Conservation (phyloP, 2,329 filamentous ascomycete genomes). For the Orbilia javanica region DNA sequence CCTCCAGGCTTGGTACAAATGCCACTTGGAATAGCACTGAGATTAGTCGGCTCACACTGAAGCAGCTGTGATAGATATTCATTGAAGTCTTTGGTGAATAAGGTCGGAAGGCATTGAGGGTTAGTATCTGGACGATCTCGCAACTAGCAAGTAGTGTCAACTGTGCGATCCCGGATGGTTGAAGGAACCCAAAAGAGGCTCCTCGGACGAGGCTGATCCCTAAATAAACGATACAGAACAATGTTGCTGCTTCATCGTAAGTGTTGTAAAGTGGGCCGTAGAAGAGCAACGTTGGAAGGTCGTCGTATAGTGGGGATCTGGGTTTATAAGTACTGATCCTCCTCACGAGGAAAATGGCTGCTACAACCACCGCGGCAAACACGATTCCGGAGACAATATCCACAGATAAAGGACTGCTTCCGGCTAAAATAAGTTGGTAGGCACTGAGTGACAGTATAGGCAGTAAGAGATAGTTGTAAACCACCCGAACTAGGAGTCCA, state of each 20-base stretch:
- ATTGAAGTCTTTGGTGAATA: conserved; percentile 94
- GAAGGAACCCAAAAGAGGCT: conserved; percentile 90
- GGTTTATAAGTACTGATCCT: conserved; percentile 71
- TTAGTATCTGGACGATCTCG: conserved; percentile 89
- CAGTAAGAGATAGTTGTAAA: conserved; percentile 92
- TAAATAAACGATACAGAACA: conserved; percentile 88
- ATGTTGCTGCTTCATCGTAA: conserved; percentile 90
- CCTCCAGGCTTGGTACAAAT: conserved; percentile 85
- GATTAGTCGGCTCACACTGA: conserved; percentile 80
- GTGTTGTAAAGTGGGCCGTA: conserved; percentile 98
- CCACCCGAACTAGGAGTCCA: conserved; percentile 76
- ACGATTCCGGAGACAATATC: conserved; percentile 69
- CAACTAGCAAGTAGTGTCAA: conserved; percentile 92
- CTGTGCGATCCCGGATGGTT: conserved; percentile 92
- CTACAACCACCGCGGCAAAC: conserved; percentile 78
- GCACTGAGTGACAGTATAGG: conserved; percentile 88
- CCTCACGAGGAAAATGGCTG: conserved; percentile 82
- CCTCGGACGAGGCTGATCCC: conserved; percentile 86
- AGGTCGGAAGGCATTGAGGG: conserved; percentile 87
- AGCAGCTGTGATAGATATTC: conserved; percentile 93
- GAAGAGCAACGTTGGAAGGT: conserved; percentile 86
- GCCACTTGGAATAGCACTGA: conserved; percentile 81
- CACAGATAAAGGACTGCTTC: conserved; percentile 77
- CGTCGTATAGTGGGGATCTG: conserved; percentile 78
- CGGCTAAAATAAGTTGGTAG: conserved; percentile 87